Conservation (phyloP, 148 eudicot genomes). For the Diospyros kaki region DNA sequence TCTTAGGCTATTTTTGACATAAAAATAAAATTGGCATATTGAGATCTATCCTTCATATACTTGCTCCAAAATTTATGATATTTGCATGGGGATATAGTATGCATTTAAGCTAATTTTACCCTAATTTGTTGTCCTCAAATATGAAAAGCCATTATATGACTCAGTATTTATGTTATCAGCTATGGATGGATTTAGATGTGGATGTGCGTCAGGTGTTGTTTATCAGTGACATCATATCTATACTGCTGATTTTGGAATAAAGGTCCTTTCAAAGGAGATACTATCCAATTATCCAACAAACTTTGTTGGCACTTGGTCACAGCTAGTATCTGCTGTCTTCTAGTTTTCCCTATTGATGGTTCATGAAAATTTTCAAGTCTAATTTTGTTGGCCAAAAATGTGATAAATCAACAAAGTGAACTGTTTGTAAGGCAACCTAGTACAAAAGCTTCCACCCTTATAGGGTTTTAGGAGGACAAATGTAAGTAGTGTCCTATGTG, state of each 20-base stretch:
- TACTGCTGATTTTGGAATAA: neutral
- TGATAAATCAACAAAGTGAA: neutral
- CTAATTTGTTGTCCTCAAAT: neutral
- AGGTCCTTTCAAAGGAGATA: neutral
- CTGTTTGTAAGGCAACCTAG: neutral
- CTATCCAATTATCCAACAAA: too few species aligned
- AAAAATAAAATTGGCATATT: neutral
- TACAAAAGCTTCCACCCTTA: too few species aligned
- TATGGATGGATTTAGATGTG: neutral
- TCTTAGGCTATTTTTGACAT: too few species aligned
- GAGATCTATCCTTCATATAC: neutral
- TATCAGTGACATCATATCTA: neutral
- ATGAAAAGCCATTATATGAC: neutral
- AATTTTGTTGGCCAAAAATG: neutral
- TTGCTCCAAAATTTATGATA: neutral
- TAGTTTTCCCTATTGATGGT: neutral
- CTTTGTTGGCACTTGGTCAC: neutral
- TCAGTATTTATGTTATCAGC: neutral
- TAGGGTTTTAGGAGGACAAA: too few species aligned
- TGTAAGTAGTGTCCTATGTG: too few species aligned
- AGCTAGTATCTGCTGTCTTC: neutral
- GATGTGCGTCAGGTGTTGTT: neutral
- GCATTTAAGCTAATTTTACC: neutral
- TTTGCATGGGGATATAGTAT: neutral
- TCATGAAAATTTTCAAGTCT: neutral